Conservation (phyloP, 345 rosid genomes). For the Barbarea vulgaris region DNA sequence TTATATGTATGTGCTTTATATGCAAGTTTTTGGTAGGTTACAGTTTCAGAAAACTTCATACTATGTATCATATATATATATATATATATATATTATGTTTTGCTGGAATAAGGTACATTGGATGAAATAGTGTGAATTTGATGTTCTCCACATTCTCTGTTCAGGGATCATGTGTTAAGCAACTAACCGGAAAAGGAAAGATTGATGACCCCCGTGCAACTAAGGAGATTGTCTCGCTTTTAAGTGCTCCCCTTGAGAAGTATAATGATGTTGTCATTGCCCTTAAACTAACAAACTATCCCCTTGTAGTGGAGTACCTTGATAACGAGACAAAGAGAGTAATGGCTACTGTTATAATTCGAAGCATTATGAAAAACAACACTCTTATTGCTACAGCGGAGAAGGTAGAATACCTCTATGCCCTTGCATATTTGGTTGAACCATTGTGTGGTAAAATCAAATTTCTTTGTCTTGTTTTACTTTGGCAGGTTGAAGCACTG, state of each 20-base stretch:
- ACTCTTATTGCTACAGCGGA: conserved; percentile 76
- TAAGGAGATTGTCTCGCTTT: conserved; percentile 90
- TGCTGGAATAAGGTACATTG: conserved; percentile 17
- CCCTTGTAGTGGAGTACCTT: conserved; percentile 83
- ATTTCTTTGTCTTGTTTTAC: conserved; percentile 20
- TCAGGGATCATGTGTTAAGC: conserved; percentile 95
- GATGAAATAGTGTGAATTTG: conserved; percentile 27
- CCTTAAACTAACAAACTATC: conserved; percentile 88
- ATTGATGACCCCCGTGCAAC: conserved; percentile 81
- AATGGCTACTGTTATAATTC: conserved; percentile 92
- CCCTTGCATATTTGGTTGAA: conserved; percentile 18
- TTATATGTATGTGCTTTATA: conserved; percentile 1
- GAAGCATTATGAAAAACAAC: conserved; percentile 93
- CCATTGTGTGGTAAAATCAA: conserved; percentile 23
- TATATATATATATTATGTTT: not conserved
- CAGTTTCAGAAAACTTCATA: conserved; percentile 12
- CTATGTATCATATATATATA: not conserved
- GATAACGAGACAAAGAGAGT: conserved; percentile 86
- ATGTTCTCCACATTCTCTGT: conserved; percentile 31
- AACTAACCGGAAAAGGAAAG: conserved; percentile 76
- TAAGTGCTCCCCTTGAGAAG: conserved; percentile 97
- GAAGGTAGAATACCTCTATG: conserved; percentile 50
- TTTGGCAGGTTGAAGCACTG: conserved; percentile 80
- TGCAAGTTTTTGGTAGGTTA: conserved; percentile 13
- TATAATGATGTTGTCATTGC: conserved; percentile 91